Conservation (phyloP, 208 protist genomes). For the Leishmania tropica region DNA sequence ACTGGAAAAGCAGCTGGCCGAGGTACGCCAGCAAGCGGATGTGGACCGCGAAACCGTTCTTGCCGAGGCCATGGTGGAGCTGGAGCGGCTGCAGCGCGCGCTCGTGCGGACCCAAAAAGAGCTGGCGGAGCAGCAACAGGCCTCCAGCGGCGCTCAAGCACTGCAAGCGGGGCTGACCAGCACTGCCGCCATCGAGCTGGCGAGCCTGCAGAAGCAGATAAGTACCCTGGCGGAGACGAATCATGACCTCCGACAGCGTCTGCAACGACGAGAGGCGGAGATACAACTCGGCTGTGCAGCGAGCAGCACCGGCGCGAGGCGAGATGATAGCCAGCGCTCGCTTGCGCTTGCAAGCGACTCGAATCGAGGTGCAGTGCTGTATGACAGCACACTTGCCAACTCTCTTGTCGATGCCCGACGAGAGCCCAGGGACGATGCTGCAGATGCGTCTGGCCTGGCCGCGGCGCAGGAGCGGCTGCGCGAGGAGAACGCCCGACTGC, state of each 20-base stretch:
- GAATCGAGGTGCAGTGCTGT: neutral
- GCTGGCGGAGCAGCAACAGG: constrained; percentile 23
- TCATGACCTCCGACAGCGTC: constrained; percentile 23
- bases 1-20: constrained; percentile 9
- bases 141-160: neutral
- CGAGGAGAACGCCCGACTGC: constrained; percentile 29
- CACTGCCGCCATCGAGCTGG: constrained; percentile 5
- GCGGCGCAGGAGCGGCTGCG: constrained; percentile 16
- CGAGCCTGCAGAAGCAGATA: constrained; percentile 20
- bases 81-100: constrained; percentile 41
- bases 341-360: neutral
- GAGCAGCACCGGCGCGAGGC: neutral
- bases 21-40: constrained; percentile 27
- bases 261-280: constrained; percentile 8
- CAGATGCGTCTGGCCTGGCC: neutral
- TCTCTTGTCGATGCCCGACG: neutral
- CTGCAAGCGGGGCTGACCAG: neutral
- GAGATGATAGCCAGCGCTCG: neutral
- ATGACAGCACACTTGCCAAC: neutral
- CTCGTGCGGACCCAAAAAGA: constrained; percentile 26
- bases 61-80: constrained; percentile 39
- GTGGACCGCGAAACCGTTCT: constrained; percentile 28
- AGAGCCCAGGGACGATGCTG: neutral
- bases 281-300: neutral
- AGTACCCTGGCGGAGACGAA: constrained; percentile 21